Evolutionary conservation across 164 flowering plant genomes (phyloP), one percentile per base, ranked within the genome.

Genomic region (Stephania yunnanensis): DNA sequence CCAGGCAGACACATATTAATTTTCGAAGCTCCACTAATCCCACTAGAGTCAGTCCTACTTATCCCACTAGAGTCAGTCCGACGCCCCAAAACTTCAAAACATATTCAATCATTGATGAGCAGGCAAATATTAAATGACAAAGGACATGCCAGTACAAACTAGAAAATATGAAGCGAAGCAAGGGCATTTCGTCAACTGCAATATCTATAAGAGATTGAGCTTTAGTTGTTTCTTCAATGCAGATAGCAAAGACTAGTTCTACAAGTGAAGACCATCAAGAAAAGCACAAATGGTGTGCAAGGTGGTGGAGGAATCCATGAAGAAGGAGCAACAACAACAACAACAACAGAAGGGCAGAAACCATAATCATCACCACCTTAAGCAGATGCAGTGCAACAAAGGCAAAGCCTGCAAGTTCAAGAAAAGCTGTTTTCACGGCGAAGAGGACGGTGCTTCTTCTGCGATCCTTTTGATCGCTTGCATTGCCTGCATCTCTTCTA

Each of bases 391-490:
- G 66, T 86, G 89, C 81, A 89, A 88, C 85, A 90, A 91, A 82
- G 90, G 89, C 0, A 92, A 88, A 74, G 52, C 75, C 7, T 61
- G 65, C 76, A 89, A 85, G 85, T 91, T 93, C 89, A 93, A 93
- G 87, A 90, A 90, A 73, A 90, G 96, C 81, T 79, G 73, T 74
- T 84, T 86, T 64, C 82, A 79, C 77, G 83, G 88, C 69, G 93
- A 89, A 70, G 91, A 86, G 7, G 97, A 93, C 80, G 94, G 91
- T n/a, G 85, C 84, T 77, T 89, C 94, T 65, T 87, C 94, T 19
- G 97, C 95, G 45, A 91, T 91, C 73, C 86, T 91, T 67, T 79
- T 91, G 68, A 90, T 93, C 68, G 96, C 97, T 77, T 93, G 92
- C 81, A 89, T 91, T 70, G 96, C 87, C 66, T 91, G 88, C 79